Conservation (phyloP, 805 yeast species). For the Scheffersomyces coipomensis region DNA sequence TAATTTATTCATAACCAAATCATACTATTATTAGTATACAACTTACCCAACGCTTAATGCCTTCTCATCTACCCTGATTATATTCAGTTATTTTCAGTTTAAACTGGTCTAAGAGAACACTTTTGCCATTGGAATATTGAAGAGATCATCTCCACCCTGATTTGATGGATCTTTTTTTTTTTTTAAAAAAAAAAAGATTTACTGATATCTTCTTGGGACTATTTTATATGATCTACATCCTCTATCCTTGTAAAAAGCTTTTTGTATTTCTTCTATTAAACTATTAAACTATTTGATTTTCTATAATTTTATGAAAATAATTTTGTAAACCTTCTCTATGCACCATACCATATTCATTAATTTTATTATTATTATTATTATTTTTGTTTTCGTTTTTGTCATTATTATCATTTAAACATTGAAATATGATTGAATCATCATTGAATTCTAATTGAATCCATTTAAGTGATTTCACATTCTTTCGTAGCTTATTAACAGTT, state of each 20-base stretch:
- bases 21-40: too few relatives aligned
- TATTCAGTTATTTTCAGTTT: constrained; percentile 49
- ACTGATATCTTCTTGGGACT: constrained; percentile 24
- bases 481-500: not conserved
- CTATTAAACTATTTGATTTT: constrained; percentile 2
- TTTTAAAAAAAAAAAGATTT: too few relatives aligned
- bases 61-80: constrained; percentile 48
- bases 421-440: not conserved
- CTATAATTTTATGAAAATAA: constrained; percentile 5
- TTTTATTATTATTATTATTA: not conserved
- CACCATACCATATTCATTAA: constrained; percentile 4
- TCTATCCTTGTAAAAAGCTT: not conserved
- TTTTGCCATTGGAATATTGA: constrained; percentile 43
- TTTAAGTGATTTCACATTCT: not conserved
- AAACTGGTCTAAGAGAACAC: constrained; percentile 46
- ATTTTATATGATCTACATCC: constrained; percentile 27
- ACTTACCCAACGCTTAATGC: constrained; percentile 41
- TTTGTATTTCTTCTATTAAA: not conserved
- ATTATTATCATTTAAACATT: too few relatives aligned
- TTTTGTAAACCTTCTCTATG: constrained; percentile 5
- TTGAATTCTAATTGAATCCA: not conserved
- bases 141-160: constrained; percentile 49
- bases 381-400: constrained; percentile 1
- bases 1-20: too few relatives aligned
- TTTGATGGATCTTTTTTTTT: constrained; percentile 9